Base-by-base conservation (phyloP, 2,329 filamentous ascomycete genomes). In the Fusarium penzigii region DNA sequence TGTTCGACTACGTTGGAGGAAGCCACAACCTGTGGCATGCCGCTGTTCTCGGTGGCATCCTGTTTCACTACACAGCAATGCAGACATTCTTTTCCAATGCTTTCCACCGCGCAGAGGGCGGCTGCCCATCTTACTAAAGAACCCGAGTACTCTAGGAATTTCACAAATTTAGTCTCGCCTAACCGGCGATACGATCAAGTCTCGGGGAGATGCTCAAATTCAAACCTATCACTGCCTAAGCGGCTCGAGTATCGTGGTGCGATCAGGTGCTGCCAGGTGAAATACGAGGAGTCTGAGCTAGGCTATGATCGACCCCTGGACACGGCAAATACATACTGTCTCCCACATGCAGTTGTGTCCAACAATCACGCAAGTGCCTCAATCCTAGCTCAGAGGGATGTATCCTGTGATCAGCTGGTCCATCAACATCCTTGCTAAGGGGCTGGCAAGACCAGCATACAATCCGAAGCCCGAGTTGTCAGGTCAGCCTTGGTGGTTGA, bases 1-100 rank as follows among this genome's bases (percentile, higher is more conserved):
- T 88, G 69, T 99, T 99, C 64, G 94, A 99, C 72, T 97, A 97
- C 69, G 81, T 95, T 39, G 94, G 94, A 39, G 92, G 91, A 42
- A 95, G 90, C 70, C 94, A 99, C 75, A 99, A 99, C 72, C 85
- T 99, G 52, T 99, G 94, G 94, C 94, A 99, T 72, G 74, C 96
- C 34, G 94, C 94, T 8, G 94, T 99, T 11, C 77, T 99, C 29
- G 91, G 92, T 14, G 94, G 94, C 11, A 99, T 99, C 52, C 73
- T 97, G n/a, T 97, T 96, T 70, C 94, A 99, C 72, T 99, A 97
- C 74, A 81, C 83, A 17, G 94, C 94, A 16, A 97, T 99, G 93
- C 90, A 97, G 72, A 84, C 92, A 50, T 94, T 99, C 72, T 99
- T 99, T 67, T 81, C 88, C 5, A 82, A 81, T 39, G 90, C 90